These are phyloP conservation scores for Pythium myriotylum DNA, from an alignment of 352 stramenopile species.

Conservation along the genomic window DNA sequence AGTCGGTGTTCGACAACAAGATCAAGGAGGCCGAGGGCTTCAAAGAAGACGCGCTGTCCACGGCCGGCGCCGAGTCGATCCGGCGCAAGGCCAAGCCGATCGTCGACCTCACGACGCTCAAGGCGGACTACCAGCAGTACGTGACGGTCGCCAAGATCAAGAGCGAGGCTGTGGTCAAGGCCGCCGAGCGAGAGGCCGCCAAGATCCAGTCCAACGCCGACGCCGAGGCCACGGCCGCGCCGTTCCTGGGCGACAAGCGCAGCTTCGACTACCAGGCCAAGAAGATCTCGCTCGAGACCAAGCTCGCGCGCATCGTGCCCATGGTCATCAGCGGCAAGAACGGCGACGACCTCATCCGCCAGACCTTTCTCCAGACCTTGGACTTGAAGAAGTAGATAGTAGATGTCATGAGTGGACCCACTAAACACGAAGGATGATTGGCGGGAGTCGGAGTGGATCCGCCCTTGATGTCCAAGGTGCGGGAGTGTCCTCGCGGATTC, in stretches of 20 bases:
- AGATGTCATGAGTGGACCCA: neutral
- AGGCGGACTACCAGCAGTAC: constrained; percentile 70
- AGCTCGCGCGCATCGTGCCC: constrained; percentile 56
- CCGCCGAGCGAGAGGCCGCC: constrained; percentile 57
- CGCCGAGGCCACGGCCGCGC: constrained; percentile 56
- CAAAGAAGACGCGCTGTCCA: constrained; percentile 67
- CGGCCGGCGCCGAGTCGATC: constrained; percentile 52
- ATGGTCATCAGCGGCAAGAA: constrained; percentile 87
- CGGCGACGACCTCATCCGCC: constrained; percentile 77
- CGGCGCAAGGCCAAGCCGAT: constrained; percentile 58
- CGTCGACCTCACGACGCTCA: constrained; percentile 61
- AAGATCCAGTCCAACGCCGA: constrained; percentile 60
- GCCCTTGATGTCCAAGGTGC: too few species aligned
- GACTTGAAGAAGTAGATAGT: constrained; percentile 25
- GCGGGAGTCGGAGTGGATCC: constrained; percentile 10
- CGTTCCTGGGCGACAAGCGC: constrained; percentile 72
- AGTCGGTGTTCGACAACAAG: constrained; percentile 60
- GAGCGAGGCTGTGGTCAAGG: constrained; percentile 64
- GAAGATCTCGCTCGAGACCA: constrained; percentile 63
- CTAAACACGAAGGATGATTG: constrained; percentile 14
- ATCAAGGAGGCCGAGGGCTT: constrained; percentile 68
- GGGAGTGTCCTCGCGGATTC: too few species aligned
- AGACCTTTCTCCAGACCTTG: constrained; percentile 48
- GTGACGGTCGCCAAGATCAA: constrained; percentile 64
- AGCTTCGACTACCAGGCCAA: constrained; percentile 78